Conservation (phyloP, 371 early-diverging fungal species). For the Zychaea mexicana region DNA sequence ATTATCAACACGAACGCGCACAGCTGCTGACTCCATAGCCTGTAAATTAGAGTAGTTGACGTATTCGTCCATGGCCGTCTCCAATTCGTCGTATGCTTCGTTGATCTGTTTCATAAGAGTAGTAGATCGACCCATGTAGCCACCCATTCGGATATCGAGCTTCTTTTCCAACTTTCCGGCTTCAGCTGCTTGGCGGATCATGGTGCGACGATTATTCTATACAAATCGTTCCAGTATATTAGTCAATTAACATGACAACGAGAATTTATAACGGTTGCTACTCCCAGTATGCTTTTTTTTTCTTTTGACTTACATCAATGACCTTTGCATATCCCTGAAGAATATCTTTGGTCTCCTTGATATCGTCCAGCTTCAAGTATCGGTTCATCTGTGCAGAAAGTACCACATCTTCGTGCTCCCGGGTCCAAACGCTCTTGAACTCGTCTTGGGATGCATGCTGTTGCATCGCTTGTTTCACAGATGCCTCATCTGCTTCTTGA, state of each 20-base stretch:
- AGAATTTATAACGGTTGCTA: not conserved
- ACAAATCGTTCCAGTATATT: not conserved
- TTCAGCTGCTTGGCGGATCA: constrained; percentile 76
- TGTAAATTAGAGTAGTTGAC: constrained; percentile 64
- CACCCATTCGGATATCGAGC: constrained; percentile 78
- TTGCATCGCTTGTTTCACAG: constrained; percentile 18
- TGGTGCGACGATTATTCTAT: constrained; percentile 65
- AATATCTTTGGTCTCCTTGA: constrained; percentile 41
- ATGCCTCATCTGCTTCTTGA: constrained; percentile 27
- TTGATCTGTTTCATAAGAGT: constrained; percentile 61
- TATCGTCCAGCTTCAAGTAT: constrained; percentile 42
- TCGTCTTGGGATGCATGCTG: not conserved
- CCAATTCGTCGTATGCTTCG: constrained; percentile 64
- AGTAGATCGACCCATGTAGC: constrained; percentile 71
- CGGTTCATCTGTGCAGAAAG: constrained; percentile 45
- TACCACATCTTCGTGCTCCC: constrained; percentile 42
- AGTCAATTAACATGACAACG: not conserved
- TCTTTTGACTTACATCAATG: constrained; percentile 34
- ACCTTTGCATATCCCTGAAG: constrained; percentile 46
- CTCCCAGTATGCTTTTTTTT: not conserved
- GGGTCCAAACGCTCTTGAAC: constrained; percentile 32
- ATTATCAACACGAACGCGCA: constrained; percentile 68
- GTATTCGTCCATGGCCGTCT: constrained; percentile 66
- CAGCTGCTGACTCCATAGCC: constrained; percentile 62
- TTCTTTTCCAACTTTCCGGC: constrained; percentile 90